A percentile compares a stretch with the other conserved stretches of the same genome.
phyloP scores from a whole-genome alignment of 2,329 filamentous ascomycete genomes.

The Trichoderma guizhouense region DNA sequence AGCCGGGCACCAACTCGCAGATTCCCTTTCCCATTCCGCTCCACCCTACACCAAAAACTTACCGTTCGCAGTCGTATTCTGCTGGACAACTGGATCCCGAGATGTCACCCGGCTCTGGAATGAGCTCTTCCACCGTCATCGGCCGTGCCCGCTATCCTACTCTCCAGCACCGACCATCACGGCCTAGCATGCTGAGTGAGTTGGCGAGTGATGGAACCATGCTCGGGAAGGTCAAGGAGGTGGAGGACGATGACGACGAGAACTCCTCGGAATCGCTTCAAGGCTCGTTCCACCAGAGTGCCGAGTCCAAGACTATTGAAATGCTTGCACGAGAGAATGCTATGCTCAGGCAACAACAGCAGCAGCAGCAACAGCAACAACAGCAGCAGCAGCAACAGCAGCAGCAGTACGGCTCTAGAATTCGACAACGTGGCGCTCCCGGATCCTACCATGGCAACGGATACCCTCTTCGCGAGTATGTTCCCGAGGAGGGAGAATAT shows the following conservation, averaged over 20 bases:
- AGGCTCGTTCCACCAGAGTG: constrained; percentile 51
- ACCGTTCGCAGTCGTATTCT: constrained; percentile 94
- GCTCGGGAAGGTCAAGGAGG: constrained; percentile 67
- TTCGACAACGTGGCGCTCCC: constrained; percentile 58
- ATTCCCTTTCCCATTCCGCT: constrained; percentile 85
- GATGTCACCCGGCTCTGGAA: constrained; percentile 34
- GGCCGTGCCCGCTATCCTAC: constrained; percentile 60
- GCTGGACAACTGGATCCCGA: constrained; percentile 85
- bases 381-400: constrained; percentile 41
- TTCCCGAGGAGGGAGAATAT: constrained; percentile 65
- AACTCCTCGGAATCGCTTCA: constrained; percentile 49
- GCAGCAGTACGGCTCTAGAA: constrained; percentile 52
- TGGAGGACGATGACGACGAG: constrained; percentile 64
- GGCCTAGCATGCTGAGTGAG: constrained; percentile 72
- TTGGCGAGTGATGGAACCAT: constrained; percentile 62
- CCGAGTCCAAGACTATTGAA: constrained; percentile 62
- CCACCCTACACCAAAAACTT: constrained; percentile 87
- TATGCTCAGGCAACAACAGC: constrained; percentile 49
- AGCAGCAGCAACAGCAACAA: constrained; percentile 44
- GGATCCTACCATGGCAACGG: constrained; percentile 54
- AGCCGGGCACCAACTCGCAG: constrained; percentile 56
- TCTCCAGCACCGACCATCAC: constrained; percentile 77
- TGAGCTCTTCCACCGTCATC: constrained; percentile 48
- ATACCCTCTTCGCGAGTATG: constrained; percentile 56
- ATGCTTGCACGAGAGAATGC: constrained; percentile 61